Conservation (phyloP, 768 basidiomycete species). For the Hygrophorus pudorinus region DNA sequence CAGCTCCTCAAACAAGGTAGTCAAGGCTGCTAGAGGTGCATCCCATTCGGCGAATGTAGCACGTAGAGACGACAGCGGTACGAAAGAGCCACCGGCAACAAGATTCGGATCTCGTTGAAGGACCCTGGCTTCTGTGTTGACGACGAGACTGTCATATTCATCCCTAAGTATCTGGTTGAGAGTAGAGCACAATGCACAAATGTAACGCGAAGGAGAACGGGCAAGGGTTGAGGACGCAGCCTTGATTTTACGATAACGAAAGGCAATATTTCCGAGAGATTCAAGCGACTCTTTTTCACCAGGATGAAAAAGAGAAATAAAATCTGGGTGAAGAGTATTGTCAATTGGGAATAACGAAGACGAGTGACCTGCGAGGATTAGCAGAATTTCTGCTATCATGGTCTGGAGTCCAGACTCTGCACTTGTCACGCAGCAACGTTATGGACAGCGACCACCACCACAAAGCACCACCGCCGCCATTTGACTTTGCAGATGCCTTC, state of each 20-base stretch:
- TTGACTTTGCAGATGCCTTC: conserved; percentile 62
- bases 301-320: conserved; percentile 70
- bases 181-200: conserved; percentile 69
- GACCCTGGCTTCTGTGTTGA: conserved; percentile 74
- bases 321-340: conserved; percentile 50
- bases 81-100: conserved; percentile 74
- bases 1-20: conserved; percentile 52
- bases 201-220: conserved; percentile 59
- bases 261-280: conserved; percentile 63
- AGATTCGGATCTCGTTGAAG: conserved; percentile 64
- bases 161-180: conserved; percentile 63
- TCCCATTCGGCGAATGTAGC: conserved; percentile 87
- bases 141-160: conserved; percentile 73
- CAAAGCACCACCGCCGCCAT: conserved; percentile 18
- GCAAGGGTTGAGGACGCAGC: conserved; percentile 39
- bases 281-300: conserved; percentile 84
- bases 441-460: neutral
- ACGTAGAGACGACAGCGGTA: conserved; percentile 76
- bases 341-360: conserved; percentile 72
- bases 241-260: conserved; percentile 66
- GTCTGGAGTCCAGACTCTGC: neutral
- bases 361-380: conserved; percentile 78
- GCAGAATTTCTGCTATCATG: conserved; percentile 87
- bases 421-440: neutral
- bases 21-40: conserved; percentile 68